Conservation (phyloP, 2,329 filamentous ascomycete genomes). For the Teratosphaeria destructans region DNA sequence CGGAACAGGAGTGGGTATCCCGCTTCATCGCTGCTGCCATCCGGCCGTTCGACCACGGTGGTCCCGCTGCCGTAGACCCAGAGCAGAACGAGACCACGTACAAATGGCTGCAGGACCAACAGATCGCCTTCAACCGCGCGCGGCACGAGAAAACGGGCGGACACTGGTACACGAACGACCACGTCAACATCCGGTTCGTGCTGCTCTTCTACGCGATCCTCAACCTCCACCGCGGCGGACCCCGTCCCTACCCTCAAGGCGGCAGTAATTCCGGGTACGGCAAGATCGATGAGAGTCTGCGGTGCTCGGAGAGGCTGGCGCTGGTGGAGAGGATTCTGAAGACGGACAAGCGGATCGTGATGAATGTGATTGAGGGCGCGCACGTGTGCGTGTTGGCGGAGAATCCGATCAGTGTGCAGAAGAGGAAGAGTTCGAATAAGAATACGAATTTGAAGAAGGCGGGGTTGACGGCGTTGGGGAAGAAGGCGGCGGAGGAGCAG, state of each 20-base stretch:
- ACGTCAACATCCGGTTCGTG: conserved; percentile 10
- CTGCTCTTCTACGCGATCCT: conserved; percentile 11
- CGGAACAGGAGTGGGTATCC: conserved; percentile 1
- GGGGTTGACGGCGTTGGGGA: neutral
- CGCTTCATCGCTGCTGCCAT: conserved; percentile 7
- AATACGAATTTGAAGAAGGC: conserved; percentile 9
- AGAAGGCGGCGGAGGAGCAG: neutral
- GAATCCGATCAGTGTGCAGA: conserved; percentile 9
- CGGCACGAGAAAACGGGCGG: conserved; percentile 3
- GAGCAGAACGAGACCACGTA: neutral
- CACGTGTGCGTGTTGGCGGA: conserved; percentile 13
- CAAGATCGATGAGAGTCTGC: conserved; percentile 7
- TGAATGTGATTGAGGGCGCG: conserved; percentile 16
- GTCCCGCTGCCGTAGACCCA: neutral
- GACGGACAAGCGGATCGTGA: conserved; percentile 13
- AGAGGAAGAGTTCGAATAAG: conserved; percentile 10
- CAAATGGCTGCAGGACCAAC: conserved; percentile 5
- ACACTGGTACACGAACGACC: conserved; percentile 7
- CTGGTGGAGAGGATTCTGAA: conserved; percentile 6
- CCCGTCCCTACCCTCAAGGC: conserved; percentile 9
- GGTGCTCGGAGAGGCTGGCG: conserved; percentile 6
- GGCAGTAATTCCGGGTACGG: conserved; percentile 16
- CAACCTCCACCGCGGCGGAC: conserved; percentile 11
- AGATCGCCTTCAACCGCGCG: conserved; percentile 6
- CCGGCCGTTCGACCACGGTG: neutral